A percentile compares a stretch with the other conserved stretches of the same genome.
Evolutionary conservation across 2,329 filamentous ascomycete species (phyloP).

Genomic region (Blastomyces silverae): DNA sequence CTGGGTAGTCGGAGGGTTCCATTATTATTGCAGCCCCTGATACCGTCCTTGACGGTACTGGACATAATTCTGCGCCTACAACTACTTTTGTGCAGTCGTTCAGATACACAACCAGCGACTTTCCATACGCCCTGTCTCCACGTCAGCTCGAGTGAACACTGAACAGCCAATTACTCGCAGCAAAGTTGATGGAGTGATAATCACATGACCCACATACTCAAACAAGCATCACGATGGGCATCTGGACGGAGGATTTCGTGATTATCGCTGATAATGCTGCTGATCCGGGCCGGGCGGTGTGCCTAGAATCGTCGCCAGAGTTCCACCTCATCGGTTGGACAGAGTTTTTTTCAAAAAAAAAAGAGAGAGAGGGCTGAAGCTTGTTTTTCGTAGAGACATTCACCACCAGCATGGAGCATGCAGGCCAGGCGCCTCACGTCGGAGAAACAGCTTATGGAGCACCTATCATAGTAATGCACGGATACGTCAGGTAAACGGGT

Average conservation of each 20-base stretch:
- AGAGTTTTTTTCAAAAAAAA: not conserved
- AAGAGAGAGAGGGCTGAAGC: too few relatives aligned
- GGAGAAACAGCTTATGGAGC: not conserved
- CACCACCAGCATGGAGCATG: not conserved
- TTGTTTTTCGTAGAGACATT: not conserved
- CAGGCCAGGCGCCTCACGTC: not conserved
- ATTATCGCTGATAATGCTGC: not conserved
- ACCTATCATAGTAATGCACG: not conserved
- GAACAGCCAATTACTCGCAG: not conserved
- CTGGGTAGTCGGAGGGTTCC: not conserved
- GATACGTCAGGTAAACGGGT: not conserved
- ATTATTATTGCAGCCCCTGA: not conserved
- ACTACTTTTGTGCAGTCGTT: not conserved
- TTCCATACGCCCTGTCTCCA: not conserved
- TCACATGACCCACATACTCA: conserved; percentile 1
- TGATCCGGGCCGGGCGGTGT: not conserved
- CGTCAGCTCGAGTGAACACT: not conserved
- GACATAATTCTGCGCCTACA: not conserved
- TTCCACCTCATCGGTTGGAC: not conserved
- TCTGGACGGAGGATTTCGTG: not conserved
- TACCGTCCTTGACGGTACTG: not conserved
- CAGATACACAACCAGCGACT: not conserved
- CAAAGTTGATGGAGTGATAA: not conserved
- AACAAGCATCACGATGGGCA: not conserved
- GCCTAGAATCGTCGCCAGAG: not conserved